phyloP scores from a whole-genome alignment of 148 eudicot species.

The Vaccinium darrowii region DNA sequence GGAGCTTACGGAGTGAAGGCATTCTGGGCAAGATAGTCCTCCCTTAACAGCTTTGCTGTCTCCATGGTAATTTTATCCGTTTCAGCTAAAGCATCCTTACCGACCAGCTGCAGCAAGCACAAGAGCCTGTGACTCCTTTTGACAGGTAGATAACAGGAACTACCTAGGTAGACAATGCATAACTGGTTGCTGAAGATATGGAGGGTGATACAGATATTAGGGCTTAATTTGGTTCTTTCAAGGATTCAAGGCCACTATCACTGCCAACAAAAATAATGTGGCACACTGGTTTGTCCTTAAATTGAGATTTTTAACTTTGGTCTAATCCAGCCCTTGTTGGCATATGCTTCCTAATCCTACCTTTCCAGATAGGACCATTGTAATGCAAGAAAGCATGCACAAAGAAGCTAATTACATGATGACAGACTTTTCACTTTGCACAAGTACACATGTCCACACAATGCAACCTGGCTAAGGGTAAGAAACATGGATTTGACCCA shows the following conservation, averaged over 20 bases:
- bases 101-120: constrained; percentile 72
- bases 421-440: background rate
- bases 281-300: background rate
- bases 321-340: background rate
- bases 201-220: background rate
- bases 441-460: background rate
- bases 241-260: background rate
- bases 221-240: constrained; percentile 8
- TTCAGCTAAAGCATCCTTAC: constrained; percentile 98
- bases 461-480: background rate
- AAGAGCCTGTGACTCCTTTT: constrained; percentile 13
- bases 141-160: background rate
- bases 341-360: background rate
- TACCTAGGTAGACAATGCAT: background rate
- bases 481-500: background rate
- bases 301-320: background rate
- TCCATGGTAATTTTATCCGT: constrained; percentile 91
- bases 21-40: constrained; percentile 99
- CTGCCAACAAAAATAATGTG: background rate
- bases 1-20: constrained; percentile 89
- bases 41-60: constrained; percentile 95
- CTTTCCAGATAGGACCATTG: background rate
- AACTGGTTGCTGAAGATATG: background rate
- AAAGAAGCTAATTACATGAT: background rate
- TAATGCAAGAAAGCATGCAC: background rate